A percentile compares a stretch with the other conserved stretches of the same genome.
Conservation (phyloP, 768 basidiomycete genomes). For the Amanita pallidorosea region DNA sequence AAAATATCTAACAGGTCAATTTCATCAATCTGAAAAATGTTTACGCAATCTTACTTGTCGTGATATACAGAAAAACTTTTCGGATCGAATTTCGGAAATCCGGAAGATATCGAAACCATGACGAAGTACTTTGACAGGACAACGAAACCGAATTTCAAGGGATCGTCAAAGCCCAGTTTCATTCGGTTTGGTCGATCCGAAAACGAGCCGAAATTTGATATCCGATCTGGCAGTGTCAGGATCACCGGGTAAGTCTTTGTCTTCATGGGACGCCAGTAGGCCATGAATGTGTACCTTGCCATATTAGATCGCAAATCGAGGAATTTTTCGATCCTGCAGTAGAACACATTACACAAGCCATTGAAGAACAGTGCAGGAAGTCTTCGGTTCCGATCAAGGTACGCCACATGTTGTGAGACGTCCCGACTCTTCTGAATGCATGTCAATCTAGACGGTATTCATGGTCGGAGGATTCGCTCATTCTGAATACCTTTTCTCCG, state of each 20-base stretch:
- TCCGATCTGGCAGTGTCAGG: slow-evolving; percentile 28
- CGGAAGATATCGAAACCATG: neutral
- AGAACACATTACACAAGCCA: neutral
- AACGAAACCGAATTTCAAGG: slow-evolving; percentile 31
- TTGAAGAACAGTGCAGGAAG: neutral
- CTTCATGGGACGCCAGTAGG: neutral
- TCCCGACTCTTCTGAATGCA: neutral
- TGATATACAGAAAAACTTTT: neutral
- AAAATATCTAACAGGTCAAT: neutral
- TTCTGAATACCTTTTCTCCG: slow-evolving; percentile 35
- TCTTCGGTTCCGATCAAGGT: slow-evolving; percentile 3
- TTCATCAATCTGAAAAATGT: neutral
- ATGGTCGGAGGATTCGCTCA: slow-evolving; percentile 45
- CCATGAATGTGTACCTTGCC: too few relatives aligned
- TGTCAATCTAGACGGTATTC: slow-evolving; percentile 22
- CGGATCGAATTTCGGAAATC: neutral
- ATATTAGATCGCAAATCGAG: neutral
- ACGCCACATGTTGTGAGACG: neutral
- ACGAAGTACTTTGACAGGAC: slow-evolving; percentile 30
- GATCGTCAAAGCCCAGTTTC: slow-evolving; percentile 24
- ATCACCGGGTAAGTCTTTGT: neutral
- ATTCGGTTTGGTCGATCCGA: slow-evolving; percentile 37
- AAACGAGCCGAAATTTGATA: slow-evolving; percentile 26
- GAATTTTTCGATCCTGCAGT: slow-evolving; percentile 5
- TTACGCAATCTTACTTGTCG: neutral